Evolutionary conservation across 163 green algal species (phyloP).

Genomic region (Scenedesmus sp.): DNA sequence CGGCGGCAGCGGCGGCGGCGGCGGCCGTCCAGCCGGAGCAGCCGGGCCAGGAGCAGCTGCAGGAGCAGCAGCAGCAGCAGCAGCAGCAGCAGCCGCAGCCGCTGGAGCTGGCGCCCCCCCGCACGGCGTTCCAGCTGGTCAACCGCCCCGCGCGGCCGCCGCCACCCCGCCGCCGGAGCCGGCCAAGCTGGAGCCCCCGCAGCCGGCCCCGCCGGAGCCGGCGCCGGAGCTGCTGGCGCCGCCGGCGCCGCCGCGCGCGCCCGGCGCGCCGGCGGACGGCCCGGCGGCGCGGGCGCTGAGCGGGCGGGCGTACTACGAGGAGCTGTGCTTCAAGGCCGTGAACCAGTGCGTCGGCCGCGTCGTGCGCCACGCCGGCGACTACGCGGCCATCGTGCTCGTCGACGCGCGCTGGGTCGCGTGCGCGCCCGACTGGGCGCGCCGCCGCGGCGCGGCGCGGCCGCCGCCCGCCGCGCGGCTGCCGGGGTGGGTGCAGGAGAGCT

Average conservation of each 20-base stretch:
- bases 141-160: too few relatives aligned
- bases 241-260: slow-evolving; percentile 20
- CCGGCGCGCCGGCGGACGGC: neutral
- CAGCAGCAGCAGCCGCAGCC: slow-evolving; percentile 4
- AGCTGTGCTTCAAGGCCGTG: slow-evolving; percentile 96
- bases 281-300: slow-evolving; percentile 4
- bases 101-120: neutral
- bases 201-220: neutral
- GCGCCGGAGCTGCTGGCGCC: slow-evolving; percentile 21
- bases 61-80: neutral
- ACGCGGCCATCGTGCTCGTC: slow-evolving; percentile 86
- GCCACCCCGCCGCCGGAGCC: too few relatives aligned
- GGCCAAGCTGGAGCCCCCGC: neutral
- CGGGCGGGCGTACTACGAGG: slow-evolving; percentile 82
- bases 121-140: neutral
- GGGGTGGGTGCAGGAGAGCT: slow-evolving; percentile 75
- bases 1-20: neutral
- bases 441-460: neutral
- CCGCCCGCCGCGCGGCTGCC: slow-evolving; percentile 71
- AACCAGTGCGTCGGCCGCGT: slow-evolving; percentile 97
- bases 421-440: neutral
- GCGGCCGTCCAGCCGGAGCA: neutral
- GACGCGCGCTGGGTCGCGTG: slow-evolving; percentile 70
- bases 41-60: neutral
- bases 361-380: slow-evolving; percentile 89